phyloP scores from a whole-genome alignment of 192 early-diverging fungal species.

The Thamnidium elegans region DNA sequence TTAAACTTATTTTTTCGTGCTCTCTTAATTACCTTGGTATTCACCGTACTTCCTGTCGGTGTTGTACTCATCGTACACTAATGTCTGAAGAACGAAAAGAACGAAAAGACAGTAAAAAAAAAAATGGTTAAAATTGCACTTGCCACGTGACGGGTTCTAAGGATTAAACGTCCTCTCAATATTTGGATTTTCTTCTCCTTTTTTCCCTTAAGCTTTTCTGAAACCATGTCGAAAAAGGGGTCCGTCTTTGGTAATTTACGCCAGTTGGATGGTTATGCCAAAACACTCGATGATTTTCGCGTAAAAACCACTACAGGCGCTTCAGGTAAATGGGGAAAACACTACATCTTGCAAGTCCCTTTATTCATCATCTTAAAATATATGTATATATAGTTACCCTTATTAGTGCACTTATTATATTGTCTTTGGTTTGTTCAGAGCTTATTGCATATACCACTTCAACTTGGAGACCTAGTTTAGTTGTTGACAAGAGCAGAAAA shows the following conservation, averaged over 20 bases:
- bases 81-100: neutral
- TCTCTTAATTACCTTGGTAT: conserved; percentile 8
- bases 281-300: conserved; percentile 94
- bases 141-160: neutral
- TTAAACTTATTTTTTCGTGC: neutral
- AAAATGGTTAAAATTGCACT: too few species aligned
- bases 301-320: conserved; percentile 80
- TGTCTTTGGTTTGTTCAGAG: conserved; percentile 76
- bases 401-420: conserved; percentile 67
- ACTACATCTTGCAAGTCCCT: neutral
- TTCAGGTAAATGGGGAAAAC: conserved; percentile 35
- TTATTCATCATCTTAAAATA: neutral
- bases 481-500: conserved; percentile 80
- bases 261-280: conserved; percentile 88
- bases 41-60: conserved; percentile 6
- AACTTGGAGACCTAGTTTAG: conserved; percentile 66
- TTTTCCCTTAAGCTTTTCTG: neutral
- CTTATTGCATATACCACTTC: conserved; percentile 75
- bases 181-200: neutral
- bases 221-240: conserved; percentile 42
- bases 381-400: conserved; percentile 66
- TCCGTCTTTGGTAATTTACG: conserved; percentile 54
- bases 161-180: neutral
- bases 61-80: neutral
- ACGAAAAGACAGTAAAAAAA: neutral